phyloP scores from a whole-genome alignment of 805 yeast species.

The Candida golubevii region DNA sequence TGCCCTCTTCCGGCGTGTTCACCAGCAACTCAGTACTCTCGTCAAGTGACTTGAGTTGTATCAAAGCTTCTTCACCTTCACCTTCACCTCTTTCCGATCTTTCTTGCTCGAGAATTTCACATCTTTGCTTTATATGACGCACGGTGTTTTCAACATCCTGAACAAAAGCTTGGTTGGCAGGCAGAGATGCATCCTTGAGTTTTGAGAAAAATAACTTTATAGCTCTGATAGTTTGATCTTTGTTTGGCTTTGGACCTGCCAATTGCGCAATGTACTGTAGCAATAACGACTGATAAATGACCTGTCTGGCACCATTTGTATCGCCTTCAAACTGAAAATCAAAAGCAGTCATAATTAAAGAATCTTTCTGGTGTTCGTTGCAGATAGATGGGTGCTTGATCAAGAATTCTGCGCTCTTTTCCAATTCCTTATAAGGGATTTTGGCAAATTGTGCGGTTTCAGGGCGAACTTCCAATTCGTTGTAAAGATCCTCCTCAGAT shows the following conservation, averaged over 20 bases:
- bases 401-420: constrained; percentile 49
- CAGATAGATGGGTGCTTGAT: constrained; percentile 63
- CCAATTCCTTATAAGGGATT: constrained; percentile 46
- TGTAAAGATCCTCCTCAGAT: constrained; percentile 31
- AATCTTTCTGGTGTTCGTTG: constrained; percentile 82
- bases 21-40: constrained; percentile 74
- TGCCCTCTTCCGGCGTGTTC: constrained; percentile 57
- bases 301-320: constrained; percentile 48
- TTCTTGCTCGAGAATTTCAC: constrained; percentile 60
- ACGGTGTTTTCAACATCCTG: constrained; percentile 73
- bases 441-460: constrained; percentile 65
- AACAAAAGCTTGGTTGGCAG: constrained; percentile 65
- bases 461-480: constrained; percentile 52
- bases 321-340: constrained; percentile 71
- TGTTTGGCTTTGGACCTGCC: constrained; percentile 29
- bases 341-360: constrained; percentile 88
- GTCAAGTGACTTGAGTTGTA: constrained; percentile 85
- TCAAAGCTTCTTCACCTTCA: constrained; percentile 62
- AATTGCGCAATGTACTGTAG: constrained; percentile 63
- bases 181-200: constrained; percentile 47
- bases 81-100: constrained; percentile 26
- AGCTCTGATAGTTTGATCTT: constrained; percentile 35
- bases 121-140: constrained; percentile 71
- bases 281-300: constrained; percentile 76
- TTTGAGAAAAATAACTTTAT: constrained; percentile 66